Base-by-base conservation (phyloP, 179 eudicot species). In the Vitellaria paradoxa region DNA sequence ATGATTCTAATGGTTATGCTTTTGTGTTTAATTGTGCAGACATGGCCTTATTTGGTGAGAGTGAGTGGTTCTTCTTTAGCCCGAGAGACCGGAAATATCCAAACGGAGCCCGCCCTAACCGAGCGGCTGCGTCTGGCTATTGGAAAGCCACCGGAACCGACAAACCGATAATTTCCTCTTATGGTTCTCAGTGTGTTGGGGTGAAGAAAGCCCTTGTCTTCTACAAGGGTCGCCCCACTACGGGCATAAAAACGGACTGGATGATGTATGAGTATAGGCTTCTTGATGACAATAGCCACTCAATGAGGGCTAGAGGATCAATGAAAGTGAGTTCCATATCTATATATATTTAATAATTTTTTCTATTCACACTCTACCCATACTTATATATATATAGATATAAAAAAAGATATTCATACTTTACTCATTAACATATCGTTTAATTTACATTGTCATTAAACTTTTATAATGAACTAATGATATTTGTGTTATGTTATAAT, bases 1-100 rank as follows among this genome's bases (percentile, higher is more conserved):
- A 10, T 42, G 17, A 46, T 6, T n/a, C 21, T 11, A 30, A 15
- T 24, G 2, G 26, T 20, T 73, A 7, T 52, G 3, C 15, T 26
- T 70, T 6, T 59, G 5, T 75, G n/a, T 21, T 18, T 21, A 30
- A 30, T 30, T 42, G 2, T 81, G 70, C 83, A 88, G 93, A 78
- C 61, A 77, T 80, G 78, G 84, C 91, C 23, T 63, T 77, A 49
- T 59, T 90, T 68, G 89, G 93, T 7, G 93, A 80, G 17, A 75
- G 64, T 20, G 82, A 80, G 50, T 67, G 78, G 82, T 80, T 67
- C 59, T 80, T 74, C 75, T 80, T 80, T 68, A 80, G 73, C 45
- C 78, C 82, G 18, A 75, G 82, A 13, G 90, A 90, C 56, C 76
- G 89, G 81, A 89, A 89, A 74, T 89, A 89, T 68, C 93, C 74